Evolutionary conservation across 2,329 filamentous ascomycete species (phyloP), one percentile per base, ranked within the genome.

Genomic region (Scortechinia acanthostroma): DNA sequence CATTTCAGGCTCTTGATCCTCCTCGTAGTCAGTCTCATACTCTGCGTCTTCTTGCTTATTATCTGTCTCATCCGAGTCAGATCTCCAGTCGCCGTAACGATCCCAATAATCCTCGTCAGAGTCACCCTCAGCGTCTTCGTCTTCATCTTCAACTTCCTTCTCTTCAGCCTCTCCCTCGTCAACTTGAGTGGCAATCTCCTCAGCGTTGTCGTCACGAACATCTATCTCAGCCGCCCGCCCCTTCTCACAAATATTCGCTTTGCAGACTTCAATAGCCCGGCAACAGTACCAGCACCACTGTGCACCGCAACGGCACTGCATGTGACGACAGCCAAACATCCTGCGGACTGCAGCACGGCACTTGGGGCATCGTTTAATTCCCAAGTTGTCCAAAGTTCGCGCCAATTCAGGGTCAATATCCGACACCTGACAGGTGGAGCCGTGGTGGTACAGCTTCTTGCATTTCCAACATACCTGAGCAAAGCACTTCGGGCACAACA

Each of bases 71-170:
- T n/a, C n/a, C n/a, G n/a, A n/a, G n/a, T n/a, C n/a, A n/a, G n/a
- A n/a, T n/a, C n/a, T n/a, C n/a, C n/a, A n/a, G n/a, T n/a, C n/a
- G n/a, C n/a, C n/a, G n/a, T n/a, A n/a, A n/a, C n/a, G n/a, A n/a
- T n/a, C n/a, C n/a, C n/a, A n/a, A n/a, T 76, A 51, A 49, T 69
- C 22, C 63, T 65, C 48, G 66, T 76, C 52, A 73, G 74, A 53
- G 62, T 64, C 4, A 74, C 68, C 16, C 56, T 76, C 4, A 21
- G 72, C 22, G 64, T 75, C 46, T 77, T 77, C 55, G 51, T 61
- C 20, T 45, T 62, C 35, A 51, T 45, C 21, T 30, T 48, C 22
- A 23, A 40, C 42, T 46, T 15, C 44, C 1, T 47, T 4, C 42
- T 43, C 45, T 21, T 20, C n/a, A 37, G 30, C 19, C 20, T 19